Conservation (phyloP, 2,329 filamentous ascomycete genomes). For the Epichloe bromicola region DNA sequence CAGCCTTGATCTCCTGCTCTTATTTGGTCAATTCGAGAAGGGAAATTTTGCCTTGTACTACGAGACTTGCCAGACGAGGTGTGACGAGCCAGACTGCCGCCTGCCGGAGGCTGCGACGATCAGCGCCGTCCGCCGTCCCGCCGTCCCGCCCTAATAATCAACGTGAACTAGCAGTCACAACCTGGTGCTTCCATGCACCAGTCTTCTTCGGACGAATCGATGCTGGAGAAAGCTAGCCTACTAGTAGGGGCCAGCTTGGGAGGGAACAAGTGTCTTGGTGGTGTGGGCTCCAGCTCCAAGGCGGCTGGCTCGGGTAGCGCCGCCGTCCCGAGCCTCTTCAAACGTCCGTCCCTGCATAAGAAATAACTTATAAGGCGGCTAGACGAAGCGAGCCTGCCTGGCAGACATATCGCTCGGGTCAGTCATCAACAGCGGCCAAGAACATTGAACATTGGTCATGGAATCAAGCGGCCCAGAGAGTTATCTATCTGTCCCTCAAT, state of each 20-base stretch:
- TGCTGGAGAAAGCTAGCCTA: too few species aligned
- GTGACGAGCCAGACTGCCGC: conserved; percentile 4
- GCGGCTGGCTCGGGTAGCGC: conserved; percentile 5
- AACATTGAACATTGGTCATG: too few species aligned
- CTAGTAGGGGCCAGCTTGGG: too few species aligned
- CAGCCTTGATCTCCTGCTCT: not conserved
- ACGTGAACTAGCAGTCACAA: too few species aligned
- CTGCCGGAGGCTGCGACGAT: conserved; percentile 4
- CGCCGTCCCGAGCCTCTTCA: conserved; percentile 5
- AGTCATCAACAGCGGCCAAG: not conserved
- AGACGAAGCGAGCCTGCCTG: not conserved
- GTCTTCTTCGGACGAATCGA: too few species aligned
- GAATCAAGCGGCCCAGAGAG: too few species aligned
- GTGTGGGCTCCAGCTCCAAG: not conserved
- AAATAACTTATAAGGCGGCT: too few species aligned
- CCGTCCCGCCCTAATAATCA: not conserved
- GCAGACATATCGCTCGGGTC: not conserved
- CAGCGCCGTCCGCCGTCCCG: conserved; percentile 1
- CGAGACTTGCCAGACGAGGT: not conserved
- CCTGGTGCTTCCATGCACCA: too few species aligned
- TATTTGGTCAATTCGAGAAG: not conserved
- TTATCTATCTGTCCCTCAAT: too few species aligned
- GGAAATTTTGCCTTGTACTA: not conserved
- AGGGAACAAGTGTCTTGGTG: not conserved
- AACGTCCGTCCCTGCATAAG: not conserved